A percentile compares a stretch with the other conserved stretches of the same genome.
Evolutionary conservation across 2,329 filamentous ascomycete genomes (phyloP).

Genomic region (Trichophyton equinum): DNA sequence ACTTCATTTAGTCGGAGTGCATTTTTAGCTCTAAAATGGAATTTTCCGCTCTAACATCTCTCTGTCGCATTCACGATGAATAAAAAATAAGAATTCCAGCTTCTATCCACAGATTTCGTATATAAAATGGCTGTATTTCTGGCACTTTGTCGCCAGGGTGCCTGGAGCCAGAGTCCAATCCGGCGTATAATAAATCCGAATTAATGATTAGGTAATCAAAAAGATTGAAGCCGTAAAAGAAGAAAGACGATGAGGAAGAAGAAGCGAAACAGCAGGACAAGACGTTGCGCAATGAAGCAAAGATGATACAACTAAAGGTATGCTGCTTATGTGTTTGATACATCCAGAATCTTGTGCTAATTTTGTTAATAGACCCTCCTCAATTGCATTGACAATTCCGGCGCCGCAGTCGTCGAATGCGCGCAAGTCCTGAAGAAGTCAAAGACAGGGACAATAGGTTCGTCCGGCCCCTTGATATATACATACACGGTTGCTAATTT

Average conservation of each 20-base stretch:
- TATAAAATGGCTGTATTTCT: background rate
- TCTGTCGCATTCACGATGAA: background rate
- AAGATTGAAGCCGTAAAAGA: background rate
- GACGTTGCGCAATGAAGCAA: constrained; percentile 30
- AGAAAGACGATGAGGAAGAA: background rate
- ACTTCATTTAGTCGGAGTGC: background rate
- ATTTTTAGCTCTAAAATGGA: background rate
- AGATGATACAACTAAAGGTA: constrained; percentile 80
- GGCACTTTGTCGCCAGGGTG: background rate
- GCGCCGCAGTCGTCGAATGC: constrained; percentile 93
- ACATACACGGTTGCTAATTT: background rate
- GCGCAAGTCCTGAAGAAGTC: constrained; percentile 87
- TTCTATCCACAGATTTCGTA: background rate
- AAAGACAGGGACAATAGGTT: constrained; percentile 73
- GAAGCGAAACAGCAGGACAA: background rate
- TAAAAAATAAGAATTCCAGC: background rate
- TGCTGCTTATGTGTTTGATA: background rate
- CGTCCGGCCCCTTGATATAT: constrained; percentile 16
- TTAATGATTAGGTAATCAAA: background rate
- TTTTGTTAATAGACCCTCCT: constrained; percentile 61
- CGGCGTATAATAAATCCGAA: background rate
- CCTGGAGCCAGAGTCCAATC: background rate
- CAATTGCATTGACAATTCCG: constrained; percentile 99
- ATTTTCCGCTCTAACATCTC: background rate
- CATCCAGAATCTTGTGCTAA: background rate